phyloP scores from a whole-genome alignment of 2,329 filamentous ascomycete genomes.

The Fusarium sp. region DNA sequence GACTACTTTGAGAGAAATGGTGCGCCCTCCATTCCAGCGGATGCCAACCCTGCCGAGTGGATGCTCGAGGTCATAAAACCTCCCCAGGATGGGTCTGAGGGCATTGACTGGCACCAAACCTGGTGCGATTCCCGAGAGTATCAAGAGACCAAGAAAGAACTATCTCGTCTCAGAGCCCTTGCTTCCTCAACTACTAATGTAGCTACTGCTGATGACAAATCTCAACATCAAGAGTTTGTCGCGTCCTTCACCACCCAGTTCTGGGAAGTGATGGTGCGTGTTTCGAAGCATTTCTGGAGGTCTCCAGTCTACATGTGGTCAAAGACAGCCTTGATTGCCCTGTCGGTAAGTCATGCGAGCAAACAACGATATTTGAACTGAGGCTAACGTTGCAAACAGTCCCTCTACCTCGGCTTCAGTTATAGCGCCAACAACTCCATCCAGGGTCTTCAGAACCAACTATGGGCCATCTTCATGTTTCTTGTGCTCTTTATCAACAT shows the following conservation, averaged over 20 bases:
- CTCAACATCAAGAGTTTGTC: constrained; percentile 49
- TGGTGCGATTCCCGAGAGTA: constrained; percentile 58
- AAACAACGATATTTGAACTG: background rate
- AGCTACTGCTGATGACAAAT: constrained; percentile 3
- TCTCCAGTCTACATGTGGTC: constrained; percentile 73
- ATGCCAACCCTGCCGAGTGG: constrained; percentile 76
- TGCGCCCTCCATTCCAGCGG: constrained; percentile 63
- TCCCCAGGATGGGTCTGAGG: constrained; percentile 52
- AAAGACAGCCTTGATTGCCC: constrained; percentile 53
- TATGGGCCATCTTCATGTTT: constrained; percentile 77
- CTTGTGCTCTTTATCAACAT: constrained; percentile 72
- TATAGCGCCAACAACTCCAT: constrained; percentile 67
- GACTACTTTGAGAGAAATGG: constrained; percentile 73
- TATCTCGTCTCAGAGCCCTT: constrained; percentile 7
- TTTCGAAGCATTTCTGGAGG: constrained; percentile 50
- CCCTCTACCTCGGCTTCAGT: constrained; percentile 75
- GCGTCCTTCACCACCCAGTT: constrained; percentile 51
- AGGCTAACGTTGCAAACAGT: constrained; percentile 6
- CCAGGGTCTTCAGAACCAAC: constrained; percentile 75
- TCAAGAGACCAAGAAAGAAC: constrained; percentile 40
- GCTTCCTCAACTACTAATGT: background rate
- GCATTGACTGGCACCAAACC: constrained; percentile 60
- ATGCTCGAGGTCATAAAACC: constrained; percentile 64
- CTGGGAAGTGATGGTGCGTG: constrained; percentile 52
- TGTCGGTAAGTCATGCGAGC: constrained; percentile 27